Evolutionary conservation across 176 grass and related monocot species (phyloP).

Genomic region (Aechmea fasciata): DNA sequence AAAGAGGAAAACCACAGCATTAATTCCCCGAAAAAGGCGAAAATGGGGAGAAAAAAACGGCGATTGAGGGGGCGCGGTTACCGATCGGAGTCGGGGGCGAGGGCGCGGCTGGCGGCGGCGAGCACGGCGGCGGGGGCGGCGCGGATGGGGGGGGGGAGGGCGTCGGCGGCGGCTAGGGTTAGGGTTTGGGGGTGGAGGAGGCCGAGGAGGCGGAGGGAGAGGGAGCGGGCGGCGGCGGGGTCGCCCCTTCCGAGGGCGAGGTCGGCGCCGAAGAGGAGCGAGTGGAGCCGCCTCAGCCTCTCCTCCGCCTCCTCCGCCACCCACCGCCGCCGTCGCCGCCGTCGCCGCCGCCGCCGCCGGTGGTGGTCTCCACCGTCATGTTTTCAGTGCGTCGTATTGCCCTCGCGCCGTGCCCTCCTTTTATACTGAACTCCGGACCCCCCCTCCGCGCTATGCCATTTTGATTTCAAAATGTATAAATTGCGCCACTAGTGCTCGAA

Average conservation of each 20-base stretch:
- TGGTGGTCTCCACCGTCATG: conserved; percentile 8
- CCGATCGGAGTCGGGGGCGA: conserved; percentile 59
- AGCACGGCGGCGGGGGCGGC: conserved; percentile 37
- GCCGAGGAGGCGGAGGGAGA: conserved; percentile 81
- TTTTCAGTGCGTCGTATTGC: too few species aligned
- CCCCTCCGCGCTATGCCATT: too few species aligned
- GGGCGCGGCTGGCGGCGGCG: conserved; percentile 34
- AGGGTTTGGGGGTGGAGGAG: conserved; percentile 54
- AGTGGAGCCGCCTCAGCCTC: conserved; percentile 48
- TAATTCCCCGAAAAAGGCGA: neutral
- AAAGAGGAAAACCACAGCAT: too few species aligned
- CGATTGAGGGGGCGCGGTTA: conserved; percentile 10
- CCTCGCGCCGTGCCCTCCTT: too few species aligned
- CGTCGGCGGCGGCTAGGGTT: conserved; percentile 13
- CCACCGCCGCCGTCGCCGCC: conserved; percentile 3
- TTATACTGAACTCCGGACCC: too few species aligned
- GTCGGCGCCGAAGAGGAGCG: conserved; percentile 65
- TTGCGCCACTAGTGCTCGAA: too few species aligned
- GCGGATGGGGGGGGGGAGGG: conserved; percentile 53
- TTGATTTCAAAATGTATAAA: too few species aligned
- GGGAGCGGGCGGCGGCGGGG: conserved; percentile 34
- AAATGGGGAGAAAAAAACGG: neutral
- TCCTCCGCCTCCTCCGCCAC: conserved; percentile 58
- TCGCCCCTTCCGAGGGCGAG: conserved; percentile 56
- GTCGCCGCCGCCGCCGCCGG: conserved; percentile 25